Evolutionary conservation across 352 stramenopile genomes (phyloP).

Genomic region (Globisporangium apiculatum): DNA sequence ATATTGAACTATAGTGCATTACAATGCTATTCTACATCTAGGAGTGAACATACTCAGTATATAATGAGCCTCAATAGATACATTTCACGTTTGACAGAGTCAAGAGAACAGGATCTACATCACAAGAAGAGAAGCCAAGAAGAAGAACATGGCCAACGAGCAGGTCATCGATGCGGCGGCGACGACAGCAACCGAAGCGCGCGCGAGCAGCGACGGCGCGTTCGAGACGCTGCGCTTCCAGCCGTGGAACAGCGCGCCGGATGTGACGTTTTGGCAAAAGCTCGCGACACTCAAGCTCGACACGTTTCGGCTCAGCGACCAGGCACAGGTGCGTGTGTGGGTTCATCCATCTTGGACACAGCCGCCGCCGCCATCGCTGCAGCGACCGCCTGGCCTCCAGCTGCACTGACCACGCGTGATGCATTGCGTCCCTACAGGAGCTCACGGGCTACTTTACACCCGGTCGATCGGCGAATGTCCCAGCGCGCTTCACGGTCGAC

Average conservation of each 20-base stretch:
- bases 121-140: too few relatives aligned
- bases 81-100: too few relatives aligned
- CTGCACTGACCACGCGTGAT: not conserved
- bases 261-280: constrained; percentile 81
- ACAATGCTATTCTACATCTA: too few relatives aligned
- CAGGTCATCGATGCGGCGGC: too few relatives aligned
- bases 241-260: constrained; percentile 69
- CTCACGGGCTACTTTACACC: constrained; percentile 65
- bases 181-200: not conserved
- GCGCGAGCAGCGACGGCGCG: not conserved
- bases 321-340: constrained; percentile 35
- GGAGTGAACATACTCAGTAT: too few relatives aligned
- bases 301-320: constrained; percentile 73
- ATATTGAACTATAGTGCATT: too few relatives aligned
- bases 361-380: too few relatives aligned
- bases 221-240: constrained; percentile 71
- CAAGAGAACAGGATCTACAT: too few relatives aligned
- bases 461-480: constrained; percentile 47
- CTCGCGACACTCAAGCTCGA: constrained; percentile 76
- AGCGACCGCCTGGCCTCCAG: too few relatives aligned
- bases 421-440: constrained; percentile 13
- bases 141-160: too few relatives aligned
- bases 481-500: constrained; percentile 66
- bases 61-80: too few relatives aligned
- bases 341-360: not conserved